Evolutionary conservation across 139 green algal genomes (phyloP).

Genomic region (Chlamydomonas applanata): DNA sequence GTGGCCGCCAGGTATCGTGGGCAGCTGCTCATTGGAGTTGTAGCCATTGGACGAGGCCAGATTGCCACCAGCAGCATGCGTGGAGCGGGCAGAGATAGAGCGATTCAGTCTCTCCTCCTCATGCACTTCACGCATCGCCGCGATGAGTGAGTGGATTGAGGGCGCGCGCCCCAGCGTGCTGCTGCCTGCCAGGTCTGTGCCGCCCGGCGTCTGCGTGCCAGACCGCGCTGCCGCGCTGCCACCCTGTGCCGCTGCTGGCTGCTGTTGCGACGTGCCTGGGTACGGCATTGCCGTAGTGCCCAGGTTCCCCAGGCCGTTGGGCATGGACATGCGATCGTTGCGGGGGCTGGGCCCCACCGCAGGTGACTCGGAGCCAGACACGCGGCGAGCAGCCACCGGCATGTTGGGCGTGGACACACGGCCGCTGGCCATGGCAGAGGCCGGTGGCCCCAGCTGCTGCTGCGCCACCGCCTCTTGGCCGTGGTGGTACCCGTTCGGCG

Average conservation of each 20-base stretch:
- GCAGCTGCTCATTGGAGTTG: background rate
- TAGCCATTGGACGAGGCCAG: background rate
- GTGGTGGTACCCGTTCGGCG: background rate
- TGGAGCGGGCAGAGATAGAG: background rate
- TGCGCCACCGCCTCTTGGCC: too few relatives aligned
- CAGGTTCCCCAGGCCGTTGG: too few relatives aligned
- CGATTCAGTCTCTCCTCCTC: constrained; percentile 6
- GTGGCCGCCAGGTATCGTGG: background rate
- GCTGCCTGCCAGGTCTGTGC: background rate
- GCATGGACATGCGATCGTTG: too few relatives aligned
- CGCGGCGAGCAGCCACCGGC: too few relatives aligned
- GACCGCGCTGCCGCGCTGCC: background rate
- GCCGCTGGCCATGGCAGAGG: too few relatives aligned
- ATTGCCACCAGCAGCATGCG: background rate
- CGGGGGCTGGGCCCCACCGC: too few relatives aligned
- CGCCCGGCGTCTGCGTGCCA: background rate
- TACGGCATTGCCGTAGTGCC: too few relatives aligned
- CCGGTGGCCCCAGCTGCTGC: too few relatives aligned
- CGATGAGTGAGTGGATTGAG: background rate
- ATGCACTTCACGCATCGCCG: constrained; percentile 19
- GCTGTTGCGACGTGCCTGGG: too few relatives aligned
- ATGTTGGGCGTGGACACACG: too few relatives aligned
- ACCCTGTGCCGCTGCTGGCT: too few relatives aligned
- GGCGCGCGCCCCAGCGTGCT: background rate
- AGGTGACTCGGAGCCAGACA: too few relatives aligned